Evolutionary conservation across 176 grass and related monocot genomes (phyloP).

Genomic region (Ensete glaucum): DNA sequence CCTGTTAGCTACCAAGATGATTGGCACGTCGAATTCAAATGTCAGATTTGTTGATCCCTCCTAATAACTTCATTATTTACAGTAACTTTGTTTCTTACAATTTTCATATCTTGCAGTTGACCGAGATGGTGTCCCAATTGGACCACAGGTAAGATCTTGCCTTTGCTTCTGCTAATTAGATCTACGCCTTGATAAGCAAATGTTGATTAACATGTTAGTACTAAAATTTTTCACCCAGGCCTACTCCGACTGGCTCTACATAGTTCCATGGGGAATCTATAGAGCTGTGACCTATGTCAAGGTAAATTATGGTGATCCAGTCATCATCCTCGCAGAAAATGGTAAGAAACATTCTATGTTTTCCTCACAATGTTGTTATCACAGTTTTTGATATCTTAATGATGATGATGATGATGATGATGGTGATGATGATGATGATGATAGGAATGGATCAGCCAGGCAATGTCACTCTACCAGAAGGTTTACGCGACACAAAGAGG

Average conservation of each 20-base stretch:
- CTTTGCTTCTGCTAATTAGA: too few relatives aligned
- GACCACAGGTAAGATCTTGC: constrained; percentile 30
- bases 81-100: background rate
- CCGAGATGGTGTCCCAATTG: constrained; percentile 47
- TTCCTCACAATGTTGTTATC: background rate
- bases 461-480: constrained; percentile 24
- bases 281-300: constrained; percentile 76
- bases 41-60: constrained; percentile 21
- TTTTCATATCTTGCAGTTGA: constrained; percentile 37
- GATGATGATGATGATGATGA: background rate
- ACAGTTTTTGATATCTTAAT: background rate
- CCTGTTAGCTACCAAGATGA: constrained; percentile 34
- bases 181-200: too few relatives aligned
- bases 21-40: constrained; percentile 40
- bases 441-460: constrained; percentile 51
- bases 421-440: background rate
- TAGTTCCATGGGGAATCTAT: constrained; percentile 87
- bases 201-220: too few relatives aligned
- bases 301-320: constrained; percentile 51
- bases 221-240: constrained; percentile 29
- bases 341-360: constrained; percentile 27
- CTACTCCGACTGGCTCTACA: constrained; percentile 67
- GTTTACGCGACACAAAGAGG: constrained; percentile 30
- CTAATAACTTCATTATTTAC: background rate
- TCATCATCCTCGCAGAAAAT: constrained; percentile 66